These are phyloP conservation scores for Coemansia aciculifera DNA, from an alignment of 192 early-diverging fungal genomes.

Conservation along the genomic window DNA sequence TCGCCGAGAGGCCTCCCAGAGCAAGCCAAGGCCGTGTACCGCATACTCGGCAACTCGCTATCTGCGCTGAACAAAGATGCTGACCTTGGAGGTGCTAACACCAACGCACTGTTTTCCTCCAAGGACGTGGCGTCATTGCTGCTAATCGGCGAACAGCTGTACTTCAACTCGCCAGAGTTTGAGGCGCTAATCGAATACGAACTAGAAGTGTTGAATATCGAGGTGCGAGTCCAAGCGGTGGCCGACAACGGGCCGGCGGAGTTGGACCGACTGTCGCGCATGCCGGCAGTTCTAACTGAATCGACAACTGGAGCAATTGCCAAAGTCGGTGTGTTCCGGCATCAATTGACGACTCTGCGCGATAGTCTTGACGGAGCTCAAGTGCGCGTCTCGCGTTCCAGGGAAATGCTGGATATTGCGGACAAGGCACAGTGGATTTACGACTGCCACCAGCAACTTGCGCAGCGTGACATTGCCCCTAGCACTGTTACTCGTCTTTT, in stretches of 20 bases:
- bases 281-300: background rate
- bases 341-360: background rate
- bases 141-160: slow-evolving; percentile 41
- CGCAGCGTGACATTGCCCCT: background rate
- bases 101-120: slow-evolving; percentile 10
- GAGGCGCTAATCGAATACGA: slow-evolving; percentile 43
- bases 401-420: slow-evolving; percentile 9
- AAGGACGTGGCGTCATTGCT: slow-evolving; percentile 30
- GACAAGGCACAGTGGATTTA: slow-evolving; percentile 13
- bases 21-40: slow-evolving; percentile 23
- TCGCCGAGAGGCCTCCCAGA: background rate
- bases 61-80: background rate
- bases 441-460: slow-evolving; percentile 12
- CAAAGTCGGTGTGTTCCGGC: background rate
- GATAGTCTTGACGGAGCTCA: background rate
- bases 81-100: background rate
- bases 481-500: background rate
- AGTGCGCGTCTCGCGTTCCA: background rate
- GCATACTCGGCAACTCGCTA: slow-evolving; percentile 14
- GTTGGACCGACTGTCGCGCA: slow-evolving; percentile 14
- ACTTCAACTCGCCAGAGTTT: slow-evolving; percentile 45
- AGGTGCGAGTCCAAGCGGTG: slow-evolving; percentile 3
- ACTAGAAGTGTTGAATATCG: slow-evolving; percentile 17
- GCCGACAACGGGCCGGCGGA: background rate
- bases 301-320: background rate